Evolutionary conservation across 176 grass and related monocot genomes (phyloP), one percentile per base, ranked within the genome.

Genomic region (Bonia amplexicaulis): DNA sequence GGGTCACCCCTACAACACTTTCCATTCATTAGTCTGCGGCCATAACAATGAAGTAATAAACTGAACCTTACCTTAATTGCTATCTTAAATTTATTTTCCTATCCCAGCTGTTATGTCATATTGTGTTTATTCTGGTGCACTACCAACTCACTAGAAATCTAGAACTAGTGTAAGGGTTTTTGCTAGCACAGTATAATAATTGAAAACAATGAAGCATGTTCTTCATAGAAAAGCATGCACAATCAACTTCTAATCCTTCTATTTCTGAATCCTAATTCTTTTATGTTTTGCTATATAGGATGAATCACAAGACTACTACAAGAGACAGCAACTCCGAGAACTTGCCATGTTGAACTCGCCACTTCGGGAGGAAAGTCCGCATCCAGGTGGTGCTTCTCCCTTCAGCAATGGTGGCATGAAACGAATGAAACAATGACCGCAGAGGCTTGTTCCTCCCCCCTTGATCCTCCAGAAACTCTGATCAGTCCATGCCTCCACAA

Each of bases 331-430:
- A 84, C 91, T 93, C 45, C 85, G 91, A 10, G 91, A 93, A 59
- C 91, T 93, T 69, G 91, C 91, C 16, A 63, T 93, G 84, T 59
- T 93, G 22, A 94, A 94, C 85, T 90, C 89, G 1, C 87, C 92
- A 2, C 86, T 91, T 33, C 84, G 92, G 23, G 92, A 91, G 71
- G 92, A 94, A 71, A 90, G 89, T 13, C 80, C 83, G 7, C 83
- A 84, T 58, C 87, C 84, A 74, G 81, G 79, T 68, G 76, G 89
- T 20, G 86, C 87, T 52, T 86, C 92, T 39, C 92, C 92, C 57
- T 94, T 91, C 71, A 83, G 72, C 83, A 94, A 87, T 10, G 84
- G 89, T 20, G 83, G 89, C 35, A 91, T 94, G 89, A 94, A 94
- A 82, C 84, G 86, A 49, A 85, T 82, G 80, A 94, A 94, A 80